These are phyloP conservation scores for Ligustrum vulgare DNA, from an alignment of 257 asterid genomes.

Conservation along the genomic window DNA sequence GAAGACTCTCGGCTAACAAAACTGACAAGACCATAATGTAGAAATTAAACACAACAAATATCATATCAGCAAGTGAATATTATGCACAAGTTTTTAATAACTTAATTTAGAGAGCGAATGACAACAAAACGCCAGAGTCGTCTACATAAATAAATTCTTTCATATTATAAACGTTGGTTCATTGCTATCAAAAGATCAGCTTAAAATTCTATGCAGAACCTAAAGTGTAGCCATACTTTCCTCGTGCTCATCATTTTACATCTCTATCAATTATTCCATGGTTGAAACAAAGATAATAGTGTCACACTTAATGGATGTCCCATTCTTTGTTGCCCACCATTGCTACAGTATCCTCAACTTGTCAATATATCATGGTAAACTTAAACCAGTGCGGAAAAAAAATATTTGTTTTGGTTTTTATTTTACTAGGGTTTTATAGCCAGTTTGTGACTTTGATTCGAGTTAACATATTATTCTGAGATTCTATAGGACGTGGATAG, in stretches of 20 bases:
- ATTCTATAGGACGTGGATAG: neutral
- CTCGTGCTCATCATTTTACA: neutral
- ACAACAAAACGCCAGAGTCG: too few species aligned
- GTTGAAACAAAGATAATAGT: neutral
- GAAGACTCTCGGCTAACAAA: neutral
- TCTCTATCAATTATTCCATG: neutral
- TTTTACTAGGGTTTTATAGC: neutral
- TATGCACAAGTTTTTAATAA: too few species aligned
- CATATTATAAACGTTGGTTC: too few species aligned
- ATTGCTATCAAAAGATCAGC: neutral
- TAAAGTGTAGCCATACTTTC: neutral
- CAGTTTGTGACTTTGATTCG: neutral
- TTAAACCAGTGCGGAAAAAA: neutral
- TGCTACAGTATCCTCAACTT: conserved; percentile 3
- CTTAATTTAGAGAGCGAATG: too few species aligned
- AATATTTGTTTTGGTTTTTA: neutral
- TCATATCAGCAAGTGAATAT: too few species aligned
- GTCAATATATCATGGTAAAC: neutral
- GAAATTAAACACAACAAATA: neutral
- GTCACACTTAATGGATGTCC: neutral
- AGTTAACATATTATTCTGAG: neutral
- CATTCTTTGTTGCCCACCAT: neutral
- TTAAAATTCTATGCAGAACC: neutral
- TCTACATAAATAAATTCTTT: too few species aligned
- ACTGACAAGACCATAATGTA: neutral